Evolutionary conservation across 805 yeast species (phyloP).

Genomic region (Kluyveromyces dobzhanskii): DNA sequence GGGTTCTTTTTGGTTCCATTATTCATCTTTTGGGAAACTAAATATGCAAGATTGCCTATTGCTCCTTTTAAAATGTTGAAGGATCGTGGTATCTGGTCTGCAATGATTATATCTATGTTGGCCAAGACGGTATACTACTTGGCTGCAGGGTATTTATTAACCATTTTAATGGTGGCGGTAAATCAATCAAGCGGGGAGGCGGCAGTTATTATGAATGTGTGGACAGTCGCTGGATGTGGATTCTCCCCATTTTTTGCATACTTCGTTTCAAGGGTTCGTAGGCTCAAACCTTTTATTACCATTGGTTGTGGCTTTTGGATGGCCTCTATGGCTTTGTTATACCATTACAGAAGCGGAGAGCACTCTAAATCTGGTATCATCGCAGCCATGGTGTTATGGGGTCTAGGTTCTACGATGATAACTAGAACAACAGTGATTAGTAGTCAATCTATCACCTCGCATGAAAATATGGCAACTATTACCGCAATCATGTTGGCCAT

Average conservation of each 20-base stretch:
- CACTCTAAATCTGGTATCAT: constrained; percentile 47
- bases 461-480: constrained; percentile 60
- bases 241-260: constrained; percentile 49
- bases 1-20: constrained; percentile 55
- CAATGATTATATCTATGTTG: constrained; percentile 48
- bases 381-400: constrained; percentile 54
- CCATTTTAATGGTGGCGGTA: constrained; percentile 58
- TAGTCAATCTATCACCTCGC: constrained; percentile 50
- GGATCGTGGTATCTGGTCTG: constrained; percentile 65
- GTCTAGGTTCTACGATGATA: constrained; percentile 61
- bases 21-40: constrained; percentile 50
- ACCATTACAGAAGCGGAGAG: constrained; percentile 46
- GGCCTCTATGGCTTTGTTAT: constrained; percentile 51
- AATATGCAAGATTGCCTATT: constrained; percentile 49
- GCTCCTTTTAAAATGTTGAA: constrained; percentile 50
- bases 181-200: constrained; percentile 52
- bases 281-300: constrained; percentile 52
- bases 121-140: constrained; percentile 56
- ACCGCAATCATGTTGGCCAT: constrained; percentile 50
- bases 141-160: constrained; percentile 62
- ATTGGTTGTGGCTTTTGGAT: constrained; percentile 54
- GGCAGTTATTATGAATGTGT: neutral
- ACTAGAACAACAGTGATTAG: constrained; percentile 58
- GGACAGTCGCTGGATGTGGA: neutral
- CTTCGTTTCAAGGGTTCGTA: constrained; percentile 38